phyloP scores from a whole-genome alignment of 805 yeast species.

The Barnettozyma californica region DNA sequence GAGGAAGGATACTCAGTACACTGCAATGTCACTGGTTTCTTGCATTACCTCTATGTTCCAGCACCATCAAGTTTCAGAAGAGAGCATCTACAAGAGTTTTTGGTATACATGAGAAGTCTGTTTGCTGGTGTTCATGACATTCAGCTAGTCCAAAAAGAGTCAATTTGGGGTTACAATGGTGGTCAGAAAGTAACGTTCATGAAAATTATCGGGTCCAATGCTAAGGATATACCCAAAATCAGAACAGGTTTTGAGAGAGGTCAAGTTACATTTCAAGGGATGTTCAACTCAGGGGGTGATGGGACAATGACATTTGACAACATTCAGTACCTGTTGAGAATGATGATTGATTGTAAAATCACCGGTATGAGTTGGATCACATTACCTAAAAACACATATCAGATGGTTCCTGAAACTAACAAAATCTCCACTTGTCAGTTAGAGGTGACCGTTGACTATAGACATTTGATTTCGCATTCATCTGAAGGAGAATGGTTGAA shows the following conservation, averaged over 20 bases:
- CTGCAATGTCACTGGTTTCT: slow-evolving; percentile 84
- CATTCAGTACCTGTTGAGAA: slow-evolving; percentile 74
- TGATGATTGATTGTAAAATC: slow-evolving; percentile 89
- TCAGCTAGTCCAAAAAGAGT: slow-evolving; percentile 67
- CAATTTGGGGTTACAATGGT: slow-evolving; percentile 91
- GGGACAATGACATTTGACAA: slow-evolving; percentile 76
- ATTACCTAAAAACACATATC: slow-evolving; percentile 70
- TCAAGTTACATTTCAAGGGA: slow-evolving; percentile 56
- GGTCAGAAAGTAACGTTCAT: slow-evolving; percentile 74
- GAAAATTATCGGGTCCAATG: slow-evolving; percentile 62
- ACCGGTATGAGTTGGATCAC: slow-evolving; percentile 98
- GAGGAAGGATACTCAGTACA: slow-evolving; percentile 81
- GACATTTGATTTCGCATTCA: slow-evolving; percentile 69
- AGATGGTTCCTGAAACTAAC: slow-evolving; percentile 33
- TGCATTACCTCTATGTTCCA: slow-evolving; percentile 88
- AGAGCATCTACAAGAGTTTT: slow-evolving; percentile 45
- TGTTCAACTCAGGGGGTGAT: slow-evolving; percentile 52
- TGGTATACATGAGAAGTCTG: slow-evolving; percentile 39
- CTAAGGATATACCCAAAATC: slow-evolving; percentile 59
- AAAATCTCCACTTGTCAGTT: slow-evolving; percentile 77
- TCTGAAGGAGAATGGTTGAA: slow-evolving; percentile 92
- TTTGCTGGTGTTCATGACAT: slow-evolving; percentile 58
- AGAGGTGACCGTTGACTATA: slow-evolving; percentile 68
- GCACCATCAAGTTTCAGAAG: slow-evolving; percentile 74
- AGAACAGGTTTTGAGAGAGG: slow-evolving; percentile 84